A percentile compares a stretch with the other conserved stretches of the same genome.
Conservation (phyloP, 139 green algal genomes). For the Chlorella sp. region DNA sequence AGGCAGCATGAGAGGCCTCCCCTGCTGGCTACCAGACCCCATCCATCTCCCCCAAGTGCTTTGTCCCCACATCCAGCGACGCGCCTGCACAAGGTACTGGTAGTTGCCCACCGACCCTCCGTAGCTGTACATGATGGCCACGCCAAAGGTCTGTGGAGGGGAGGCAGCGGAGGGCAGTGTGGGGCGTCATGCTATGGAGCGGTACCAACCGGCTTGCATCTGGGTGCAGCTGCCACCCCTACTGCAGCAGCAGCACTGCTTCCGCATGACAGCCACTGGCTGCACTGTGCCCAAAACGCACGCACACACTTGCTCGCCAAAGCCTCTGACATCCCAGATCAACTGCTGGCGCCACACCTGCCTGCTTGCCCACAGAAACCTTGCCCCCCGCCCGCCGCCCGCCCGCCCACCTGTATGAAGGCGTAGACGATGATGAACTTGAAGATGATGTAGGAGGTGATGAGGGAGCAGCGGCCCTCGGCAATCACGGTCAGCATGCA, state of each 20-base stretch:
- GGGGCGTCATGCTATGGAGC: neutral
- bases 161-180: neutral
- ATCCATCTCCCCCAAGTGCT: neutral
- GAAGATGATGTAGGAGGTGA: conserved; percentile 78
- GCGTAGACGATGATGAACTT: conserved; percentile 83
- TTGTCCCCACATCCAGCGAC: neutral
- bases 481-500: conserved; percentile 75
- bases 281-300: no score
- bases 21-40: neutral
- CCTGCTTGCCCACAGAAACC: neutral
- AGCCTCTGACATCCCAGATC: neutral
- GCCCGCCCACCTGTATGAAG: conserved; percentile 50
- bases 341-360: neutral
- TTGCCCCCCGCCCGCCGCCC: neutral
- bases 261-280: neutral
- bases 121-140: conserved; percentile 74
- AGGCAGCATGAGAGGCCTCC: no score
- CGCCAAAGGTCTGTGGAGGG: conserved; percentile 60
- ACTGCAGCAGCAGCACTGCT: neutral
- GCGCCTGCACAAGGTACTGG: conserved; percentile 69
- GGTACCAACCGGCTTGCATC: no score
- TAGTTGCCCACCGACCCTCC: conserved; percentile 73
- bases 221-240: no score
- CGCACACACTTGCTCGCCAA: neutral
- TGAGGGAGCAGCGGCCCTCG: conserved; percentile 72